Conservation (phyloP, 768 basidiomycete genomes). For the Atractiella rhizophila region DNA sequence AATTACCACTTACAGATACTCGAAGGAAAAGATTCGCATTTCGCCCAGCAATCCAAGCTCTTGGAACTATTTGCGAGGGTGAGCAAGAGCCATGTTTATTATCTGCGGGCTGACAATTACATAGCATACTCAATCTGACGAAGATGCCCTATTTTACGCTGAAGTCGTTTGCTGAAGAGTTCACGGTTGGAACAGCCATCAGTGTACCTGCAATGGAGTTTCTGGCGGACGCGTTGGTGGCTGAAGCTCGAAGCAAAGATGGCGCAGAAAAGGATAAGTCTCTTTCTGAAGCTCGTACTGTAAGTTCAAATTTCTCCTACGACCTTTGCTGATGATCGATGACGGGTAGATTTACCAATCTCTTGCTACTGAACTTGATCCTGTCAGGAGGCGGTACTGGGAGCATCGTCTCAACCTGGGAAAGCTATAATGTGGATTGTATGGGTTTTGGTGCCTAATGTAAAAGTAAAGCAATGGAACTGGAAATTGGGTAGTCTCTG, state of each 20-base stretch:
- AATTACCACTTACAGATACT: conserved; percentile 30
- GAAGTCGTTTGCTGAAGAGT: background rate
- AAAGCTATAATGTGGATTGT: no score
- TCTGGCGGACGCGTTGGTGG: conserved; percentile 4
- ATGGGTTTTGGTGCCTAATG: no score
- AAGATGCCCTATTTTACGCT: background rate
- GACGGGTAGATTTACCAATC: conserved; percentile 3
- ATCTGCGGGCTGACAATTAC: background rate
- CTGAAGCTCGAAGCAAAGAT: background rate
- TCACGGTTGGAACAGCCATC: background rate
- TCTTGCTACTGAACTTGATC: conserved; percentile 4
- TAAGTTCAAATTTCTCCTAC: no score
- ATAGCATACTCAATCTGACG: conserved; percentile 5
- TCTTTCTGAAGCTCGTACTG: background rate
- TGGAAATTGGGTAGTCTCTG: no score
- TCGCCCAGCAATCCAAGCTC: conserved; percentile 83
- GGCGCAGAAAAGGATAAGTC: background rate
- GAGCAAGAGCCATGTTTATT: background rate
- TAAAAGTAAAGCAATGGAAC: no score
- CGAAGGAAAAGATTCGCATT: conserved; percentile 54
- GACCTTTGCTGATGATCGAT: no score
- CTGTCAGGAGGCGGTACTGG: conserved; percentile 3
- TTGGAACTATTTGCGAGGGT: conserved; percentile 84
- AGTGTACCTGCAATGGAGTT: conserved; percentile 3
- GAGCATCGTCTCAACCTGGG: no score